A percentile compares a stretch with the other conserved stretches of the same genome.
phyloP scores from a whole-genome alignment of 2,329 filamentous ascomycete species.

The Alternaria atra region DNA sequence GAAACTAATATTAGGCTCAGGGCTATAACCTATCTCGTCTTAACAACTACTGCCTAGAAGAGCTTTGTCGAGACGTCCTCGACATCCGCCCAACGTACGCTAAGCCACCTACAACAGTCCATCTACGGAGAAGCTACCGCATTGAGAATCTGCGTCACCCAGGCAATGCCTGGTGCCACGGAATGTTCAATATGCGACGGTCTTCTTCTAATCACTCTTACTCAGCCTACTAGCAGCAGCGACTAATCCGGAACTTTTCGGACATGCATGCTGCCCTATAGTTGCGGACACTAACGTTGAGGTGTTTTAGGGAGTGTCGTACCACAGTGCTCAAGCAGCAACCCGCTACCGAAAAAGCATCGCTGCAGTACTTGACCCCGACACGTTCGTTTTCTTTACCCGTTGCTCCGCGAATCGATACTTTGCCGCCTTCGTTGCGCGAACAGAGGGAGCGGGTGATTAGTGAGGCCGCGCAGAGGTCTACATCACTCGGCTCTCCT shows the following conservation, averaged over 20 bases:
- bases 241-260: neutral
- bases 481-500: neutral
- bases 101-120: constrained; percentile 2
- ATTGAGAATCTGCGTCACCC: constrained; percentile 9
- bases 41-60: constrained; percentile 23
- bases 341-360: neutral
- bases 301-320: neutral
- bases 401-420: neutral
- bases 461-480: neutral
- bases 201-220: neutral
- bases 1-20: constrained; percentile 7
- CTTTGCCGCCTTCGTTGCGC: constrained; percentile 1
- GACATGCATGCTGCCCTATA: neutral
- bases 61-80: constrained; percentile 19
- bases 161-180: constrained; percentile 8
- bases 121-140: constrained; percentile 5
- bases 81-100: constrained; percentile 11
- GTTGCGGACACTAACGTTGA: constrained; percentile 2
- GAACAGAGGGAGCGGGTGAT: constrained; percentile 2
- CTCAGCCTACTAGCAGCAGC: neutral
- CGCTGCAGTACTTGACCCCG: neutral
- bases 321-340: neutral
- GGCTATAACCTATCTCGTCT: constrained; percentile 31
- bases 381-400: neutral
- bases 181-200: neutral